Percentiles rank a stretch among this genome's conserved stretches.
Evolutionary conservation across 1,284 basidiomycete genomes (phyloP).

Genomic region (Pseudozyma pruni): DNA sequence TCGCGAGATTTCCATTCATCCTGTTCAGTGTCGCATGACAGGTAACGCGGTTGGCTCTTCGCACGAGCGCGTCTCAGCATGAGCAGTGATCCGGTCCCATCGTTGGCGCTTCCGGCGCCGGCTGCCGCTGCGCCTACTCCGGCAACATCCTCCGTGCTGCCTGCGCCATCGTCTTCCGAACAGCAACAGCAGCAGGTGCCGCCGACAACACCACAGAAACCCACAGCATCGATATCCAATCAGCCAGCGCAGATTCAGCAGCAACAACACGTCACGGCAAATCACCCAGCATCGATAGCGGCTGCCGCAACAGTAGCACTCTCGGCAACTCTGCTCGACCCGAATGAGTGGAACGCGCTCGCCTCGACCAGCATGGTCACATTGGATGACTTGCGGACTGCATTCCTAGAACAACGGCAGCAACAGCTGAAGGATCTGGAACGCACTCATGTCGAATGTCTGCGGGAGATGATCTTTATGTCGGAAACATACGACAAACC

Average conservation of each 20-base stretch:
- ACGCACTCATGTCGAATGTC: conserved; percentile 20
- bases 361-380: conserved; percentile 52
- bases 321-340: conserved; percentile 42
- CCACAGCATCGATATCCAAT: conserved; percentile 1
- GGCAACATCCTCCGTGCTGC: neutral
- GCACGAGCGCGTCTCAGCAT: conserved; percentile 11
- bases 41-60: neutral
- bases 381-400: conserved; percentile 37
- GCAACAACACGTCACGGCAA: conserved; percentile 38
- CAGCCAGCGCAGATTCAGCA: conserved; percentile 7
- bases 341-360: conserved; percentile 48
- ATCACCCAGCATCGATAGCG: conserved; percentile 46
- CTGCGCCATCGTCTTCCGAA: neutral
- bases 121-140: conserved; percentile 3
- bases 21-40: neutral
- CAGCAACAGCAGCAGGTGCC: conserved; percentile 15
- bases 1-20: neutral
- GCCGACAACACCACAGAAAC: conserved; percentile 18
- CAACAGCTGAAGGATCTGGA: conserved; percentile 40
- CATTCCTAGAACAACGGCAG: conserved; percentile 38
- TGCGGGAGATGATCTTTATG: conserved; percentile 49
- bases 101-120: conserved; percentile 29
- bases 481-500: conserved; percentile 35
- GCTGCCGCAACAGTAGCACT: conserved; percentile 43
- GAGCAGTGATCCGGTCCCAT: conserved; percentile 29